Conservation (phyloP, 2,329 filamentous ascomycete genomes). For the Penicillium sp. region DNA sequence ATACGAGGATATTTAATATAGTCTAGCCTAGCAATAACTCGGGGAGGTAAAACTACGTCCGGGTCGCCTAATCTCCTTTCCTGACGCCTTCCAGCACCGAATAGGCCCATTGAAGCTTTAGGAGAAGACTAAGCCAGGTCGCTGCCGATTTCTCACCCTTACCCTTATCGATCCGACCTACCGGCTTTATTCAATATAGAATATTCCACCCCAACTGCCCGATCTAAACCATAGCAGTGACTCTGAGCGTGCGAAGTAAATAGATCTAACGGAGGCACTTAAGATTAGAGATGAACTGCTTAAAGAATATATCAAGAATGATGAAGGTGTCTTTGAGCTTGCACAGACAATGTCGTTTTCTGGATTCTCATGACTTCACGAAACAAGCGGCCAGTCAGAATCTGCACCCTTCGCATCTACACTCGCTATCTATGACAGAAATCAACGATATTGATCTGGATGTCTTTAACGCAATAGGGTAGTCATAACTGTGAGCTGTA, state of each 20-base stretch:
- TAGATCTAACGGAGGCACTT: not conserved
- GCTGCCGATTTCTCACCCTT: not conserved
- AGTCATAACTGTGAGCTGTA: too few relatives aligned
- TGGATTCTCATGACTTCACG: not conserved
- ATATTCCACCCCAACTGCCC: not conserved
- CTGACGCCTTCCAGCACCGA: constrained; percentile 12
- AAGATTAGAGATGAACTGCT: not conserved
- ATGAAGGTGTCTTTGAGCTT: not conserved
- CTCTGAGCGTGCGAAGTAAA: not conserved
- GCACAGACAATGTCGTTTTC: not conserved
- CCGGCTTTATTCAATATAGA: not conserved
- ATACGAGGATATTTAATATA: not conserved
- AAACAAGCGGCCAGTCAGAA: too few relatives aligned
- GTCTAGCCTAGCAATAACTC: constrained; percentile 10
- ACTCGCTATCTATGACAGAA: too few relatives aligned
- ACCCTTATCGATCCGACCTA: not conserved
- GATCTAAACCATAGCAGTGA: not conserved
- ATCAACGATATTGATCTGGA: too few relatives aligned
- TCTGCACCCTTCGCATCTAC: too few relatives aligned
- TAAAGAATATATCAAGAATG: not conserved
- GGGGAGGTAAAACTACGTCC: constrained; percentile 11
- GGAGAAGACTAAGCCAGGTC: constrained; percentile 10
- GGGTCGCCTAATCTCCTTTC: constrained; percentile 15
- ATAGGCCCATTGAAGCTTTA: constrained; percentile 13
- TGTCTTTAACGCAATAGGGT: too few relatives aligned